These are phyloP conservation scores for Tolypocladium ophioglossoides DNA, from an alignment of 2,329 filamentous ascomycete genomes.

Conservation along the genomic window DNA sequence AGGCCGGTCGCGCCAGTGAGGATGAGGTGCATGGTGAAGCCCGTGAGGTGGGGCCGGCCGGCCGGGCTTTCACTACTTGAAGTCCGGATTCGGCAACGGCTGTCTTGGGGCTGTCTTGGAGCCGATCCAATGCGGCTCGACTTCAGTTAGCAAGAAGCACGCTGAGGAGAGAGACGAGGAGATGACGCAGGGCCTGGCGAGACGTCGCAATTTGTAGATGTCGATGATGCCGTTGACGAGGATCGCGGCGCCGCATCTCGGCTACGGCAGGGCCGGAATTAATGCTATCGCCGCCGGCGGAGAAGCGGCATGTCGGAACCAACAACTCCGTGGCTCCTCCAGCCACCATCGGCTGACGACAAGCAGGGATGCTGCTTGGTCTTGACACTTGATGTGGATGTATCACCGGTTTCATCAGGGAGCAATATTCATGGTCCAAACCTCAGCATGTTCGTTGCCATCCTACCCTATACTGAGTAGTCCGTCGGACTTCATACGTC, in stretches of 20 bases:
- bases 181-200: background rate
- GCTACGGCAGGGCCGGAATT: background rate
- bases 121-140: too few relatives aligned
- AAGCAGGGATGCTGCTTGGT: too few relatives aligned
- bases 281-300: background rate
- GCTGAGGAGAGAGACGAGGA: too few relatives aligned
- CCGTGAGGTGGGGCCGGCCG: background rate
- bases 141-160: too few relatives aligned
- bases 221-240: background rate
- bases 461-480: too few relatives aligned
- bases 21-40: conserved; percentile 48
- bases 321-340: background rate
- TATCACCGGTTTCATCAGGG: too few relatives aligned
- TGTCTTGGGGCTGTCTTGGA: background rate
- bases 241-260: background rate
- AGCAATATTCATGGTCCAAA: too few relatives aligned
- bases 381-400: too few relatives aligned
- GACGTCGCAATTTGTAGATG: background rate
- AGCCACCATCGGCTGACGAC: background rate
- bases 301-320: background rate
- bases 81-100: background rate
- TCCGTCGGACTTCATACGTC: too few relatives aligned
- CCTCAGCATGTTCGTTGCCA: too few relatives aligned
- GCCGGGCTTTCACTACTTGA: too few relatives aligned
- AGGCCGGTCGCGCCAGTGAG: conserved; percentile 60